phyloP scores from a whole-genome alignment of 2,329 filamentous ascomycete genomes.

The Cordyceps sp. region DNA sequence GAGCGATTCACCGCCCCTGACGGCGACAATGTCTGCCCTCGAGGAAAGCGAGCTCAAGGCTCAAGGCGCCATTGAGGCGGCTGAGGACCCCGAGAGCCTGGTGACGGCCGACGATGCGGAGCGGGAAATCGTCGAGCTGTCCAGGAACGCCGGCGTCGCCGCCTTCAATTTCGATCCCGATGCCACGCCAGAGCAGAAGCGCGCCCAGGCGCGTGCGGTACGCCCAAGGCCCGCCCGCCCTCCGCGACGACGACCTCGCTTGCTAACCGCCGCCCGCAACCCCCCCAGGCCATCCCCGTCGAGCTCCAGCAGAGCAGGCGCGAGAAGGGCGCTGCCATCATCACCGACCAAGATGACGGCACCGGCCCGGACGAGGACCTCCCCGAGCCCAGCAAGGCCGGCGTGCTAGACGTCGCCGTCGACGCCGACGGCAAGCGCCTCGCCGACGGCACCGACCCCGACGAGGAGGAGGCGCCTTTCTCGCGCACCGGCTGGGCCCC shows the following conservation, averaged over 20 bases:
- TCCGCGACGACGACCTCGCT: constrained; percentile 7
- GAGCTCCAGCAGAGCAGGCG: constrained; percentile 18
- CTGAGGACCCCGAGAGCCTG: constrained; percentile 50
- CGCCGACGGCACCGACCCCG: constrained; percentile 31
- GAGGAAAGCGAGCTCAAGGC: constrained; percentile 53
- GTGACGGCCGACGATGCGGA: constrained; percentile 58
- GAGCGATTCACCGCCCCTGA: too few species aligned
- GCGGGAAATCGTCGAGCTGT: constrained; percentile 58
- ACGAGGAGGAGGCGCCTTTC: constrained; percentile 30
- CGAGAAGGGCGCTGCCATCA: constrained; percentile 50
- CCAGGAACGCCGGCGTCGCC: constrained; percentile 58
- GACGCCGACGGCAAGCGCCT: constrained; percentile 30
- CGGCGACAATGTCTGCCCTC: constrained; percentile 17
- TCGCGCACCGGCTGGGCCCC: constrained; percentile 71
- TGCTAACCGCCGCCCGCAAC: background rate
- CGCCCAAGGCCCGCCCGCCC: constrained; percentile 12
- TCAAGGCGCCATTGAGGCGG: constrained; percentile 64
- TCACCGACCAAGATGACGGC: constrained; percentile 65
- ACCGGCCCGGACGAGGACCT: constrained; percentile 57
- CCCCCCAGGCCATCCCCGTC: constrained; percentile 17
- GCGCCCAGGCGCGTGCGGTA: constrained; percentile 61
- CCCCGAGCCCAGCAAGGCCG: constrained; percentile 55
- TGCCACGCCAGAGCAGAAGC: constrained; percentile 71
- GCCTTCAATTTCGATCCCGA: constrained; percentile 81
- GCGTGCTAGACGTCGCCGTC: constrained; percentile 39